These are phyloP conservation scores for Diaporthe capsici DNA, from an alignment of 2,329 filamentous ascomycete genomes.

Conservation along the genomic window DNA sequence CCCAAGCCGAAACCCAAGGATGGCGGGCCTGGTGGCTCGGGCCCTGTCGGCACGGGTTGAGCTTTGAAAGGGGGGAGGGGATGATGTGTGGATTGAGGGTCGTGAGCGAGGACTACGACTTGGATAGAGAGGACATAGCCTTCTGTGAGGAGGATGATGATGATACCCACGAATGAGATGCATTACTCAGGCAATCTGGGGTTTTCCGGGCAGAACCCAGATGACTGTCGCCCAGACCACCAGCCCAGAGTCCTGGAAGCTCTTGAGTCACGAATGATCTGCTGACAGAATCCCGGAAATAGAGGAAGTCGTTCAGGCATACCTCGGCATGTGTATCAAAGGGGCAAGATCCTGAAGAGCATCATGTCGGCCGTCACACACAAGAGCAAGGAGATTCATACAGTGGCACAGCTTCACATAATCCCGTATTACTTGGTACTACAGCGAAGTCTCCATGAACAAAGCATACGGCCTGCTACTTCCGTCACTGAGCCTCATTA, in stretches of 20 bases:
- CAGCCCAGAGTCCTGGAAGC: neutral
- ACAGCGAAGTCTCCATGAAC: neutral
- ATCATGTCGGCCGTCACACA: neutral
- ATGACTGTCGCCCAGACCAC: neutral
- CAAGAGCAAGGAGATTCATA: neutral
- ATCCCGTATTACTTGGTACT: neutral
- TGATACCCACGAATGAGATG: conserved; percentile 26
- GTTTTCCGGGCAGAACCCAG: neutral
- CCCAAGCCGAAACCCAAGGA: conserved; percentile 41
- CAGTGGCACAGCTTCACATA: neutral
- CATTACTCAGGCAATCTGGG: conserved; percentile 15
- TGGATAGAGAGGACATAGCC: neutral
- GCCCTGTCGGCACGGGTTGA: conserved; percentile 22
- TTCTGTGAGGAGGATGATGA: conserved; percentile 14
- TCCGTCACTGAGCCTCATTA: neutral
- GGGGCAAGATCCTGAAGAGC: neutral
- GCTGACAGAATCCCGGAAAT: neutral
- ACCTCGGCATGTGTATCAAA: neutral
- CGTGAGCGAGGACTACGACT: neutral
- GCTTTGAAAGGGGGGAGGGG: neutral
- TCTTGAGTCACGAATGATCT: neutral
- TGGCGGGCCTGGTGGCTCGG: conserved; percentile 30
- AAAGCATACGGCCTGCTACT: neutral
- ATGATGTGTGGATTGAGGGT: neutral
- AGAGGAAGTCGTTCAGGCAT: neutral